Base-by-base conservation (phyloP, 192 early-diverging fungal genomes). In the Linnemannia zychae region DNA sequence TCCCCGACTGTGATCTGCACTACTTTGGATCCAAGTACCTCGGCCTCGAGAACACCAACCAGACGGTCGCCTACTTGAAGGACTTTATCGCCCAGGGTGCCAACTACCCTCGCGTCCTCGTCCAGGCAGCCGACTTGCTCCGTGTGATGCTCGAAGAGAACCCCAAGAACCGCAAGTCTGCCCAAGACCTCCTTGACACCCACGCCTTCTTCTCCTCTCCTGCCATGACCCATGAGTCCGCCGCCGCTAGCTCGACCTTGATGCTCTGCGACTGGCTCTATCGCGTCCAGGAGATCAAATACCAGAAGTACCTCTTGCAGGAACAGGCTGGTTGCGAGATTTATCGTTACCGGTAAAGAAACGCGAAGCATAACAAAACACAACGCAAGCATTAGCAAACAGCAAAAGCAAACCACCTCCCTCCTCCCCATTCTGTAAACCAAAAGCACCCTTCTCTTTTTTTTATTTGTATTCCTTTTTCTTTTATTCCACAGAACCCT, bases 21-120 rank as follows among this genome's bases (percentile, higher is more conserved):
- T 90, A 93, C 88, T 91, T 96, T 72, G 95, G 95, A 60, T 88
- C 93, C 71, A 90, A 89, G 89, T 88, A 91, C 48, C 84, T 92
- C 17, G 76, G 80, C 11, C 50, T 85, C 37, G 83, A 85, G 65
- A 85, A 85, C 74, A 85, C 78, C 4, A 79, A 85, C 74, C 83
- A 85, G 65, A 79, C 83, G 0, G 77, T 85, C 13, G 69, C 74
- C 2, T 75, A 76, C 31, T 48, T 85, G 22, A 85, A 76, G 40
- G 83, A 85, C 31, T 85, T 85, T 66, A 73, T 85, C 3, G 77
- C 82, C n/a, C 83, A 85, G 44, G 83, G 67, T 15, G 67, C 83
- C 2, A 22, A 47, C 31, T 85, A 85, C n/a, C 83, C 83, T 38
- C 48, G 73, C 4, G 77, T 76, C 9, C 33, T 85, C 3, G 49